Evolutionary conservation across 2,329 filamentous ascomycete species (phyloP).

Genomic region (Sphaceloma murrayae): DNA sequence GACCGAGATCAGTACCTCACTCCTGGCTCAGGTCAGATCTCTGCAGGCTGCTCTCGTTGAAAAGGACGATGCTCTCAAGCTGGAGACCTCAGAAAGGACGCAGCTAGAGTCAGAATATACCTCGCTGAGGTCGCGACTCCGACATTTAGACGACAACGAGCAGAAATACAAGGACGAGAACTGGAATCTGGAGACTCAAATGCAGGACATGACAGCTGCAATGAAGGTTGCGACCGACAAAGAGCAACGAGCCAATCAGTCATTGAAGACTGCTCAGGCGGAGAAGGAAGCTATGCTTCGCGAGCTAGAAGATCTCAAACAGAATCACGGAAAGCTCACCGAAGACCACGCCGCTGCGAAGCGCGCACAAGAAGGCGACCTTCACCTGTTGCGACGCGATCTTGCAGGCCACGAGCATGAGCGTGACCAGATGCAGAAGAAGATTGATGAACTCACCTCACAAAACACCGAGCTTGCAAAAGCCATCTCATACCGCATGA

Average conservation of each 20-base stretch:
- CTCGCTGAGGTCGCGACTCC: constrained; percentile 67
- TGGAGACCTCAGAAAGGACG: constrained; percentile 63
- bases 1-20: constrained; percentile 91
- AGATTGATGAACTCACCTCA: constrained; percentile 74
- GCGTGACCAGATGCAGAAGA: constrained; percentile 65
- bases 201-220: constrained; percentile 69
- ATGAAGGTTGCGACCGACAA: constrained; percentile 70
- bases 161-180: constrained; percentile 97
- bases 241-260: constrained; percentile 70
- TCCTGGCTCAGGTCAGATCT: constrained; percentile 88
- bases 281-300: constrained; percentile 73
- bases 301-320: constrained; percentile 83
- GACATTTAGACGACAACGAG: constrained; percentile 82
- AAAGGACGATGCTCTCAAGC: constrained; percentile 76
- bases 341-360: constrained; percentile 70
- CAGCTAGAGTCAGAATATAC: constrained; percentile 75
- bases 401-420: constrained; percentile 71
- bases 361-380: constrained; percentile 81
- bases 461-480: constrained; percentile 88
- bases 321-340: constrained; percentile 63
- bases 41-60: constrained; percentile 76
- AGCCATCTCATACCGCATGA: constrained; percentile 64
- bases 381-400: constrained; percentile 73
- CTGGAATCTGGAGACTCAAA: constrained; percentile 88
- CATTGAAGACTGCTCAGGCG: constrained; percentile 56